phyloP scores from a whole-genome alignment of 805 yeast genomes.

The Yamadazyma olivae region DNA sequence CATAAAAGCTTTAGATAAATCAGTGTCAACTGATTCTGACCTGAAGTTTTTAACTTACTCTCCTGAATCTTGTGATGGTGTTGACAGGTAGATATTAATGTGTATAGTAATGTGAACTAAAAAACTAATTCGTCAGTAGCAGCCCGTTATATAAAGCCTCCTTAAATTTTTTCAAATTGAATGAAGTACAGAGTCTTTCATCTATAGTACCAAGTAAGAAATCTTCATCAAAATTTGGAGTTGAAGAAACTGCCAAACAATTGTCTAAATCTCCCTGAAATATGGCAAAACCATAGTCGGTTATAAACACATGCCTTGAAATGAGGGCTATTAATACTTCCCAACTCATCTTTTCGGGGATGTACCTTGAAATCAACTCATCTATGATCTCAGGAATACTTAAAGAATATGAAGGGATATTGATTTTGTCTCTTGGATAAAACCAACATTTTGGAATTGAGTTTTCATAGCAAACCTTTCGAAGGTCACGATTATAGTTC shows the following conservation, averaged over 20 bases:
- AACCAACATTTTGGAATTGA: conserved; percentile 6
- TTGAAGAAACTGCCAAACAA: background rate
- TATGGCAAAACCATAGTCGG: conserved; percentile 5
- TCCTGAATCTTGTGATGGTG: too few species aligned
- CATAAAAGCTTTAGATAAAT: background rate
- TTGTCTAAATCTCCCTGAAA: conserved; percentile 2
- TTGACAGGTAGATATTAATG: too few species aligned
- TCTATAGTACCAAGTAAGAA: conserved; percentile 4
- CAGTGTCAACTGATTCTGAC: background rate
- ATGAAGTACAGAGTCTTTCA: conserved; percentile 1
- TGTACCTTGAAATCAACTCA: background rate
- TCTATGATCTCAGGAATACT: background rate
- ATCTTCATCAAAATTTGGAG: conserved; percentile 5
- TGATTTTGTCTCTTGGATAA: background rate
- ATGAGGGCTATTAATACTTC: conserved; percentile 2
- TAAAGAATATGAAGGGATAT: conserved; percentile 1
- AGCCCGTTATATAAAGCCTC: too few species aligned
- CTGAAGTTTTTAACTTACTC: background rate
- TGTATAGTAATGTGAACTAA: too few species aligned
- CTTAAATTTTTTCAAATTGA: background rate
- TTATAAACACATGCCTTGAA: background rate
- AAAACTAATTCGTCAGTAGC: too few species aligned
- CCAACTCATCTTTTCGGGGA: conserved; percentile 1
- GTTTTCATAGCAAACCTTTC: conserved; percentile 1
- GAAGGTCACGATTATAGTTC: conserved; percentile 1